phyloP scores from a whole-genome alignment of 148 eudicot genomes.

The Rhododendron simsii region DNA sequence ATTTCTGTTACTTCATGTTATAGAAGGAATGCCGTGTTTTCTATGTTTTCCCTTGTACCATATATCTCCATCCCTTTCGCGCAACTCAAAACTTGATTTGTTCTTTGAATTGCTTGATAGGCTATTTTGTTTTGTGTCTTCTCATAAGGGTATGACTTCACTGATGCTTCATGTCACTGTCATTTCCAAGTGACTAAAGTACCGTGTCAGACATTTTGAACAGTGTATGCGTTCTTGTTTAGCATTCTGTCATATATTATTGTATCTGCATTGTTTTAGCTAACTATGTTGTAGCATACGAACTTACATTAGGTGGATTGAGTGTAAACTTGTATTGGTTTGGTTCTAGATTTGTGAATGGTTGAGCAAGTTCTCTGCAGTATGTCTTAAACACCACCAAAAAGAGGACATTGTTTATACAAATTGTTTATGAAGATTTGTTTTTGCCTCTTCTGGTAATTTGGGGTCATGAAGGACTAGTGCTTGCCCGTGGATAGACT shows the following conservation, averaged over 20 bases:
- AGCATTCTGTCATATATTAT: not conserved
- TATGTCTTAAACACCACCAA: not conserved
- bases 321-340: not conserved
- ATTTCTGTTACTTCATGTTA: not conserved
- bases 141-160: not conserved
- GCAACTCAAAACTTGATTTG: not conserved
- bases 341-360: not conserved
- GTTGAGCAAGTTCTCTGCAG: not conserved
- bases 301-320: not conserved
- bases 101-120: not conserved
- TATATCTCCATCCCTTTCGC: not conserved
- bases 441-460: not conserved
- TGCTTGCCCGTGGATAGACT: not conserved
- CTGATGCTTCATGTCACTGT: not conserved
- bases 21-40: not conserved
- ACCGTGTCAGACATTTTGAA: not conserved
- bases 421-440: not conserved
- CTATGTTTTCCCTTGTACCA: not conserved
- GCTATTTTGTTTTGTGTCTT: not conserved
- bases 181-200: not conserved
- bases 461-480: not conserved
- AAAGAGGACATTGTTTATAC: not conserved
- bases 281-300: not conserved
- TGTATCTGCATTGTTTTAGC: not conserved
- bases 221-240: not conserved